Conservation (phyloP, 2,329 filamentous ascomycete species). For the Cordyceps farinosa region DNA sequence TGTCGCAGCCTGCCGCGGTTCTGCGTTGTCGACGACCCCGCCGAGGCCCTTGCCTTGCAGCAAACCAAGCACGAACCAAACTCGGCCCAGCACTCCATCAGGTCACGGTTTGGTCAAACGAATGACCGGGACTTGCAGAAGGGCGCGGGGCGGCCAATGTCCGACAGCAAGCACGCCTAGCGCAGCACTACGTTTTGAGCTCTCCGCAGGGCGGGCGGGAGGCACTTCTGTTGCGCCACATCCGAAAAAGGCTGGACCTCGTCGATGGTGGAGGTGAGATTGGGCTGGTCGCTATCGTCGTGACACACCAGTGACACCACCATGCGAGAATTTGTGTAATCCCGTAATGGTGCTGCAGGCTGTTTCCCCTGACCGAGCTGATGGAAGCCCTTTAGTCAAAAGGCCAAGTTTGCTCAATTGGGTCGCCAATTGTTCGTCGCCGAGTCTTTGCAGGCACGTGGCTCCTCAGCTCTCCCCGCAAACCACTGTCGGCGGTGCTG, state of each 20-base stretch:
- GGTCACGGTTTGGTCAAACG: no score
- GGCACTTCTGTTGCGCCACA: constrained; percentile 14
- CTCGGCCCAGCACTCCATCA: no score
- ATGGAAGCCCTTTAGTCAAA: no score
- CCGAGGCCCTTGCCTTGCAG: background rate
- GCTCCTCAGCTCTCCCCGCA: no score
- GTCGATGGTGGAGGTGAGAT: constrained; percentile 9
- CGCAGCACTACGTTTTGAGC: background rate
- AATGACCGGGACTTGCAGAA: no score
- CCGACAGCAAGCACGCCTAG: background rate
- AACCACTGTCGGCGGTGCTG: no score
- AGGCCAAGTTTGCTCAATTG: background rate
- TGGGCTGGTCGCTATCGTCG: background rate
- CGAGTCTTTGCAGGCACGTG: background rate
- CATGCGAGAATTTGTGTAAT: background rate
- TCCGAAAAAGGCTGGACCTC: constrained; percentile 1
- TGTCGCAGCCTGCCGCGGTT: background rate
- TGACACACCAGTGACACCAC: background rate
- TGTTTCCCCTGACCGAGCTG: no score
- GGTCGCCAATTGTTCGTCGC: background rate
- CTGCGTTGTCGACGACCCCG: no score
- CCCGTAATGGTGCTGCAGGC: background rate
- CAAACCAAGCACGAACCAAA: background rate
- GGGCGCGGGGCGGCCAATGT: background rate
- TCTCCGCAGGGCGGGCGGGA: background rate